phyloP scores from a whole-genome alignment of 176 grass and related monocot genomes.

The Urochloa ruziziensis region DNA sequence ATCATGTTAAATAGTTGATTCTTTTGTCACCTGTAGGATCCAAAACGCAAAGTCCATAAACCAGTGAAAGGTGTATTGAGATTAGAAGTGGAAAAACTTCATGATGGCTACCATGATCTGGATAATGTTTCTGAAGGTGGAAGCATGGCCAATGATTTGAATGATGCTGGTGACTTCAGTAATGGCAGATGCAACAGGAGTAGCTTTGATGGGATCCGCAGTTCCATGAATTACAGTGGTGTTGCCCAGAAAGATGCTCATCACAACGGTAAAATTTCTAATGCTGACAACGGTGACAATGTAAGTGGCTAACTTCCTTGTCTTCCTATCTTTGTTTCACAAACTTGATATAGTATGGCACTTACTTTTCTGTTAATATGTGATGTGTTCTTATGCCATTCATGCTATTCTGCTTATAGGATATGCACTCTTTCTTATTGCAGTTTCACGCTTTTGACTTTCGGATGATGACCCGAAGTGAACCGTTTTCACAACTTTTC shows the following conservation, averaged over 20 bases:
- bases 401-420: conserved; percentile 11
- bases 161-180: conserved; percentile 58
- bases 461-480: conserved; percentile 75
- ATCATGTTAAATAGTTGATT: conserved; percentile 6
- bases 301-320: conserved; percentile 50
- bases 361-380: conserved; percentile 8
- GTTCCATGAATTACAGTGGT: conserved; percentile 48
- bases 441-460: conserved; percentile 97
- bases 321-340: conserved; percentile 22
- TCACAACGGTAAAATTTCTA: conserved; percentile 50
- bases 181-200: conserved; percentile 52
- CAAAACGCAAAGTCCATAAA: conserved; percentile 98
- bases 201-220: conserved; percentile 62
- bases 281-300: conserved; percentile 59
- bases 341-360: background rate
- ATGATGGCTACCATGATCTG: conserved; percentile 46
- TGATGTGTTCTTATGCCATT: conserved; percentile 4
- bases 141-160: conserved; percentile 76
- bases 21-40: conserved; percentile 61
- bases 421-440: conserved; percentile 32
- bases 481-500: conserved; percentile 92
- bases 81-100: conserved; percentile 94
- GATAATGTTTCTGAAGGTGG: conserved; percentile 93
- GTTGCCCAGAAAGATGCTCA: conserved; percentile 41
- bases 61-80: conserved; percentile 90